A percentile compares a stretch with the other conserved stretches of the same genome.
Conservation (phyloP, 2,329 filamentous ascomycete genomes). For the Diaporthe sp. region DNA sequence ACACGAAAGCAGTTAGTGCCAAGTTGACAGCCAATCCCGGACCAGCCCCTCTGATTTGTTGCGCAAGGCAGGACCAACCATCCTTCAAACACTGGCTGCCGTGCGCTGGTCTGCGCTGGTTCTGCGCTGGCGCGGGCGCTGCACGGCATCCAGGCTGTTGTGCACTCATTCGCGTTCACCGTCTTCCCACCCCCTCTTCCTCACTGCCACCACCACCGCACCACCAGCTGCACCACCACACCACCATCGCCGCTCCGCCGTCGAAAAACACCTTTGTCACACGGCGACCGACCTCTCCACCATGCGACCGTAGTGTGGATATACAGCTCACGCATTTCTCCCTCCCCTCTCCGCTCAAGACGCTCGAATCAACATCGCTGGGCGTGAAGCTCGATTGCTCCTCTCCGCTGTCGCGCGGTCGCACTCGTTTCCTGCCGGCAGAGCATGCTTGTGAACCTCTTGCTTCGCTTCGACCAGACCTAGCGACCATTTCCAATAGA, state of each 20-base stretch:
- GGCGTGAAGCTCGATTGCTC: slow-evolving; percentile 6
- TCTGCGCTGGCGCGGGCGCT: slow-evolving; percentile 26
- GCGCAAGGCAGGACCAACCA: slow-evolving; percentile 27
- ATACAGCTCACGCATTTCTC: not conserved
- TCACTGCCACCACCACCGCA: slow-evolving; percentile 8
- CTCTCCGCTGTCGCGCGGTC: slow-evolving; percentile 27
- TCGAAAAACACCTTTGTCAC: slow-evolving; percentile 10
- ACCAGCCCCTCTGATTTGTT: slow-evolving; percentile 35
- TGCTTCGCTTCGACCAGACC: not conserved
- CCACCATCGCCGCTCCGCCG: not conserved
- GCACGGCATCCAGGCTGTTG: slow-evolving; percentile 23
- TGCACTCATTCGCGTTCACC: slow-evolving; percentile 31
- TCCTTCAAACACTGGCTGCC: slow-evolving; percentile 30
- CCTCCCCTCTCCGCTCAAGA: not conserved
- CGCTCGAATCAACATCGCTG: slow-evolving; percentile 8
- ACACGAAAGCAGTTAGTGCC: slow-evolving; percentile 27
- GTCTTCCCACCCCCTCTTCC: slow-evolving; percentile 14
- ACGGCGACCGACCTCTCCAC: slow-evolving; percentile 6
- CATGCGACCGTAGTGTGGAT: slow-evolving; percentile 10
- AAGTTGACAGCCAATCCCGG: slow-evolving; percentile 25
- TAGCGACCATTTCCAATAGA: not conserved
- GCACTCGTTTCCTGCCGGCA: slow-evolving; percentile 26
- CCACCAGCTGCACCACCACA: slow-evolving; percentile 10
- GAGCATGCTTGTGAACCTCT: slow-evolving; percentile 32
- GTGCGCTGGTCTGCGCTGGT: slow-evolving; percentile 25